Evolutionary conservation across 2,329 filamentous ascomycete genomes (phyloP).

Genomic region (Neospermospora avenae): DNA sequence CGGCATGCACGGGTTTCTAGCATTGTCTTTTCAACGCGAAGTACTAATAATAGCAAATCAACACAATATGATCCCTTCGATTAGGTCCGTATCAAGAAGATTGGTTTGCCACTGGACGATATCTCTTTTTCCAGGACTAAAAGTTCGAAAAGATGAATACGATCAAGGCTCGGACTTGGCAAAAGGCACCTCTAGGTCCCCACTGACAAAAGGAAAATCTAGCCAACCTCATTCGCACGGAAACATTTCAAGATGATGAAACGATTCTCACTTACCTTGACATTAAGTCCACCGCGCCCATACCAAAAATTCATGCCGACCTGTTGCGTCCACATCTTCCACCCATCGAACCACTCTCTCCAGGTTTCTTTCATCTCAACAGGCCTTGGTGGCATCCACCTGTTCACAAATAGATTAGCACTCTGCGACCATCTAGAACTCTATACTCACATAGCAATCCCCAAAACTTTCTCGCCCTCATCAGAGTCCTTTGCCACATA

Average conservation of each 20-base stretch:
- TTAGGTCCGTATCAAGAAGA: too few species aligned
- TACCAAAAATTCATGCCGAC: conserved; percentile 64
- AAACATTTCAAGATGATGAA: not conserved
- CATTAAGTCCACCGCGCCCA: conserved; percentile 65
- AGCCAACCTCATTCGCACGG: conserved; percentile 1
- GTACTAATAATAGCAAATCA: too few species aligned
- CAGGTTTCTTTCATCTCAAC: conserved; percentile 50
- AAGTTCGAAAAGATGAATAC: too few species aligned
- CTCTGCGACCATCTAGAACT: not conserved
- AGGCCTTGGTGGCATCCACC: conserved; percentile 59
- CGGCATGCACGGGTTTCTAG: not conserved
- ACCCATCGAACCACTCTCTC: conserved; percentile 59
- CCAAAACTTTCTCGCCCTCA: conserved; percentile 47
- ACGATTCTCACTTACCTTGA: conserved; percentile 42
- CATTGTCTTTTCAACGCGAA: too few species aligned
- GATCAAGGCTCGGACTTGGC: too few species aligned
- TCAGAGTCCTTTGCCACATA: conserved; percentile 63
- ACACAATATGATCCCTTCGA: too few species aligned
- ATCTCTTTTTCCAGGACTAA: too few species aligned
- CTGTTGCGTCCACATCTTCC: conserved; percentile 65
- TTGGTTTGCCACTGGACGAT: not conserved
- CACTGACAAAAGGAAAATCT: not conserved
- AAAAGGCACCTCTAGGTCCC: too few species aligned
- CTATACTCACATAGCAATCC: conserved; percentile 55
- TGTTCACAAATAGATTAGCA: not conserved